These are phyloP conservation scores for Xylaria grammica DNA, from an alignment of 495 filamentous ascomycete genomes.

Conservation along the genomic window DNA sequence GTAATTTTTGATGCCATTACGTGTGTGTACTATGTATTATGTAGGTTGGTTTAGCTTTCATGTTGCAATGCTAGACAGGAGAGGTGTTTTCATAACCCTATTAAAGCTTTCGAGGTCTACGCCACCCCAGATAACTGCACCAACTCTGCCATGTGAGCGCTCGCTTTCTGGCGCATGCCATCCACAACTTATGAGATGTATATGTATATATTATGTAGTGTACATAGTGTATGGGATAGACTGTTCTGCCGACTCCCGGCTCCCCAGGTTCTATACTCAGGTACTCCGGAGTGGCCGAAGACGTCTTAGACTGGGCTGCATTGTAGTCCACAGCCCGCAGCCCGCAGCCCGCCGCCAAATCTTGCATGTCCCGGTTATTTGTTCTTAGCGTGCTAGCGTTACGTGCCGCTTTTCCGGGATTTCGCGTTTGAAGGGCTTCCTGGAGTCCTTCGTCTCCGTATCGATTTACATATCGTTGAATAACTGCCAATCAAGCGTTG, in stretches of 20 bases:
- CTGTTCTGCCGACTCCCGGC: slow-evolving; percentile 11
- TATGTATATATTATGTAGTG: no score
- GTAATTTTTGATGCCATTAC: no score
- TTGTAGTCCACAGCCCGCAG: slow-evolving; percentile 7
- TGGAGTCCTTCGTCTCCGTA: neutral
- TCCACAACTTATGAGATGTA: neutral
- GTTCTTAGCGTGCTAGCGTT: slow-evolving; percentile 7
- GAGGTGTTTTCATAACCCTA: no score
- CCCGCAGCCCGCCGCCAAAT: slow-evolving; percentile 7
- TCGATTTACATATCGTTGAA: no score
- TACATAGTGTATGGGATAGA: neutral
- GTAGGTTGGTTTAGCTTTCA: no score
- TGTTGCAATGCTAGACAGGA: no score
- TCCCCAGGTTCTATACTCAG: no score
- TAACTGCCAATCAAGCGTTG: neutral
- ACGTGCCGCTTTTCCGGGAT: slow-evolving; percentile 24
- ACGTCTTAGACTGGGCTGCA: slow-evolving; percentile 12
- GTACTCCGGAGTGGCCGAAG: slow-evolving; percentile 17
- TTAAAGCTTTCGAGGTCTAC: no score
- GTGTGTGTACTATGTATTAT: no score
- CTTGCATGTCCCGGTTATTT: slow-evolving; percentile 18
- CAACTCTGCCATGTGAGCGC: no score
- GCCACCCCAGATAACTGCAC: no score
- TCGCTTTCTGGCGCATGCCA: no score
- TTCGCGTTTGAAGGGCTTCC: neutral